These are phyloP conservation scores for Aegilops sharonensis DNA, from an alignment of 176 grass and related monocot species.

Conservation along the genomic window DNA sequence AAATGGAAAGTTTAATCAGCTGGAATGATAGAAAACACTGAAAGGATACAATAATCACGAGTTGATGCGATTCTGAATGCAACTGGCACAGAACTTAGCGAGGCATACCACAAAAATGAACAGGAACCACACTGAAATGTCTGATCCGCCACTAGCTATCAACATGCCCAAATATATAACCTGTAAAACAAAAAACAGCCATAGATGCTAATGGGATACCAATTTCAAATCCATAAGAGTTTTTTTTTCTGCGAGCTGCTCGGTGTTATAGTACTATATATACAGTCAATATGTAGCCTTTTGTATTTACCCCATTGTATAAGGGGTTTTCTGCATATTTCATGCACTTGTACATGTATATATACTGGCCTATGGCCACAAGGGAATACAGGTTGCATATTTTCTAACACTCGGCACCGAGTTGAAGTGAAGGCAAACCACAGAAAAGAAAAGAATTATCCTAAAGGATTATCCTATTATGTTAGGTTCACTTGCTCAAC, in stretches of 20 bases:
- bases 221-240: conserved; percentile 15
- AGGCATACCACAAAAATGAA: conserved; percentile 84
- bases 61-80: not conserved
- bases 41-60: not conserved
- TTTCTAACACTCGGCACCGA: too few relatives aligned
- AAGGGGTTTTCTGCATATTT: too few relatives aligned
- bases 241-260: not conserved
- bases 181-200: conserved; percentile 43
- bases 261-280: too few relatives aligned
- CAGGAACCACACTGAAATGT: conserved; percentile 74
- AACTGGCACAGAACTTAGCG: not conserved
- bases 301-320: too few relatives aligned
- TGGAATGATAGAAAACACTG: not conserved
- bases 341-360: too few relatives aligned
- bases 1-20: conserved; percentile 2
- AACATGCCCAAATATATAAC: conserved; percentile 82
- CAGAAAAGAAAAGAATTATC: not conserved
- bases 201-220: conserved; percentile 1
- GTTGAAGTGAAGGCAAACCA: conserved; percentile 7
- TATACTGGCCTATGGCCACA: too few relatives aligned
- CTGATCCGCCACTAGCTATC: conserved; percentile 63
- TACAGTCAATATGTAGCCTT: too few relatives aligned
- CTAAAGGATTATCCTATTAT: not conserved
- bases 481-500: not conserved
- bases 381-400: too few relatives aligned